These are phyloP conservation scores for Penicillium palitans DNA, from an alignment of 2,329 filamentous ascomycete species.

Conservation along the genomic window DNA sequence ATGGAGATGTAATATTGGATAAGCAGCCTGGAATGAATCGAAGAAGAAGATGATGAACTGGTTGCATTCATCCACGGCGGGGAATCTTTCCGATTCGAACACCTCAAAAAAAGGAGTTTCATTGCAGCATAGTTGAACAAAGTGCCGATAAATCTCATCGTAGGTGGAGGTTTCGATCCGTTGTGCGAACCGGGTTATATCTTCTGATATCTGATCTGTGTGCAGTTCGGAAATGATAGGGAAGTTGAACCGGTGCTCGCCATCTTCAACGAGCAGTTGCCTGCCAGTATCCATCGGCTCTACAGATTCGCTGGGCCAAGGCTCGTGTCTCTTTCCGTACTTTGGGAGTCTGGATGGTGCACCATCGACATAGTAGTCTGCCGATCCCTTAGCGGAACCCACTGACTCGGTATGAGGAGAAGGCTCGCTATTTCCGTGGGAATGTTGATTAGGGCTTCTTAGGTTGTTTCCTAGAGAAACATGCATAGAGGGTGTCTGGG, in stretches of 20 bases:
- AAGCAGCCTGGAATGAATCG: conserved; percentile 41
- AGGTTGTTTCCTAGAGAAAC: conserved; percentile 20
- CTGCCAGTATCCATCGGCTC: conserved; percentile 11
- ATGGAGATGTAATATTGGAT: conserved; percentile 43
- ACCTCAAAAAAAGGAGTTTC: conserved; percentile 32
- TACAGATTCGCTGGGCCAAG: conserved; percentile 17
- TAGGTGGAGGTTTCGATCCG: conserved; percentile 31
- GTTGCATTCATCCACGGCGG: conserved; percentile 27
- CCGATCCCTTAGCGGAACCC: conserved; percentile 24
- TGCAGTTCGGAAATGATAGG: conserved; percentile 20
- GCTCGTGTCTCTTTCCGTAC: conserved; percentile 24
- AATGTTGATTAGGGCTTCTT: conserved; percentile 23
- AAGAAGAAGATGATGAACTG: conserved; percentile 40
- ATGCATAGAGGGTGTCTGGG: conserved; percentile 23
- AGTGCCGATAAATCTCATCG: conserved; percentile 32
- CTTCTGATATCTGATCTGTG: conserved; percentile 21
- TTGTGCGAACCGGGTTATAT: conserved; percentile 5
- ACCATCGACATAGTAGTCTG: conserved; percentile 33
- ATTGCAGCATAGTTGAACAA: conserved; percentile 34
- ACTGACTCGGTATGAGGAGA: conserved; percentile 25
- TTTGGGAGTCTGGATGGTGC: conserved; percentile 28
- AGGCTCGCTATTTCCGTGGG: conserved; percentile 23
- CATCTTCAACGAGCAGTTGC: conserved; percentile 14
- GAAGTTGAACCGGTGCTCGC: conserved; percentile 27
- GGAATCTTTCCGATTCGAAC: conserved; percentile 37